Conservation (phyloP, 2,329 filamentous ascomycete species). For the Penicillium aurantiogriseum region DNA sequence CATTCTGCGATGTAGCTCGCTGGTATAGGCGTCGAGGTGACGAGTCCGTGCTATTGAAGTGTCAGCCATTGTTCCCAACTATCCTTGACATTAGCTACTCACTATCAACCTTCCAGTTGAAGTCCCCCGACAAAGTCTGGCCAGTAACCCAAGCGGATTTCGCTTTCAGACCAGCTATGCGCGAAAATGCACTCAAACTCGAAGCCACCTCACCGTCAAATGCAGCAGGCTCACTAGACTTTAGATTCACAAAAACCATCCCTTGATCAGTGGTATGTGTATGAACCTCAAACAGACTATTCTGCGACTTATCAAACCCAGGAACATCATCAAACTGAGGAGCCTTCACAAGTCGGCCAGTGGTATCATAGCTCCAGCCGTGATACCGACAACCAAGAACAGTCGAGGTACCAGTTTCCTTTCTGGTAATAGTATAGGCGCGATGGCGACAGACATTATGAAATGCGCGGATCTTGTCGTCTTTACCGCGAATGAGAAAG, state of each 20-base stretch:
- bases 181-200: slow-evolving; percentile 15
- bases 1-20: slow-evolving; percentile 6
- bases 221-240: slow-evolving; percentile 7
- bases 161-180: slow-evolving; percentile 5
- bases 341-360: slow-evolving; percentile 59
- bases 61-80: neutral
- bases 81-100: slow-evolving; percentile 2
- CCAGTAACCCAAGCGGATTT: slow-evolving; percentile 29
- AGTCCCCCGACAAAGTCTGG: slow-evolving; percentile 26
- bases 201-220: slow-evolving; percentile 3
- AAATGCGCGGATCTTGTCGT: slow-evolving; percentile 56
- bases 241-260: slow-evolving; percentile 31
- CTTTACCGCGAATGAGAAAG: slow-evolving; percentile 53
- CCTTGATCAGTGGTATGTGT: slow-evolving; percentile 22
- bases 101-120: slow-evolving; percentile 39
- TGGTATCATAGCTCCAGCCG: slow-evolving; percentile 61
- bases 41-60: neutral
- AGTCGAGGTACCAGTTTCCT: slow-evolving; percentile 50
- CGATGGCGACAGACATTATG: slow-evolving; percentile 64
- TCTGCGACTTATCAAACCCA: slow-evolving; percentile 57
- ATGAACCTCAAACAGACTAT: slow-evolving; percentile 51
- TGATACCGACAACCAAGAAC: slow-evolving; percentile 62
- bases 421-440: slow-evolving; percentile 58
- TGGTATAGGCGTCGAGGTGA: neutral
- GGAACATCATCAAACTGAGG: slow-evolving; percentile 57